Evolutionary conservation across 257 asterid species (phyloP).

Genomic region (Solanum bulbocastanum): DNA sequence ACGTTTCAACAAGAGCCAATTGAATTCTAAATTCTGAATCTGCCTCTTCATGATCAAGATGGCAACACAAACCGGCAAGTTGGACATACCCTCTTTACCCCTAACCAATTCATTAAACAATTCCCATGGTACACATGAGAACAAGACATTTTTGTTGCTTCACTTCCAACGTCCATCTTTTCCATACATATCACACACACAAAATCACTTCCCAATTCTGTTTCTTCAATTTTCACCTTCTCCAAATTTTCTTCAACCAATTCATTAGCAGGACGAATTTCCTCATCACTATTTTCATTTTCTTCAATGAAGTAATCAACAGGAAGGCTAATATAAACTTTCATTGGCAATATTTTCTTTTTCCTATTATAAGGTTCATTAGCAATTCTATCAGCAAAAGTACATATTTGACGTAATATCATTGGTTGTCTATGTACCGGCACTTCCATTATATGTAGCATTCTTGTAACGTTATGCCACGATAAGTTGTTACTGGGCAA

Average conservation of each 20-base stretch:
- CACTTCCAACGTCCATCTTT: not conserved
- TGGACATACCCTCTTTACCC: conserved; percentile 2
- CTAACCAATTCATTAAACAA: conserved; percentile 6
- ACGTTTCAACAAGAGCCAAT: not conserved
- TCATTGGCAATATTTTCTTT: conserved; percentile 2
- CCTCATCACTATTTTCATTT: not conserved
- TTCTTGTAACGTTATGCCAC: not conserved
- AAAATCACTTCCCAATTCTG: not conserved
- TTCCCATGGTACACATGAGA: conserved; percentile 3
- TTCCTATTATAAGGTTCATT: not conserved
- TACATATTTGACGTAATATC: not conserved
- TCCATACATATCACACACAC: conserved; percentile 9
- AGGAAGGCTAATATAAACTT: not conserved
- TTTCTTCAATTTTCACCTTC: not conserved
- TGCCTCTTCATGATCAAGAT: not conserved
- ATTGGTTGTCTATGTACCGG: not conserved
- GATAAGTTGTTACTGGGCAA: not conserved
- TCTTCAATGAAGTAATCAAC: not conserved
- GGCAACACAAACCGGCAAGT: not conserved
- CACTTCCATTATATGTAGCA: not conserved
- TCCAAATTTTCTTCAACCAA: not conserved
- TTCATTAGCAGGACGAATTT: not conserved
- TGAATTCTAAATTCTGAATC: not conserved
- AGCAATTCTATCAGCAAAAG: not conserved
- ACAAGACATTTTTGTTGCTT: conserved; percentile 4